Evolutionary conservation across 805 yeast species (phyloP).

Genomic region (Cyberlindnera petersonii): DNA sequence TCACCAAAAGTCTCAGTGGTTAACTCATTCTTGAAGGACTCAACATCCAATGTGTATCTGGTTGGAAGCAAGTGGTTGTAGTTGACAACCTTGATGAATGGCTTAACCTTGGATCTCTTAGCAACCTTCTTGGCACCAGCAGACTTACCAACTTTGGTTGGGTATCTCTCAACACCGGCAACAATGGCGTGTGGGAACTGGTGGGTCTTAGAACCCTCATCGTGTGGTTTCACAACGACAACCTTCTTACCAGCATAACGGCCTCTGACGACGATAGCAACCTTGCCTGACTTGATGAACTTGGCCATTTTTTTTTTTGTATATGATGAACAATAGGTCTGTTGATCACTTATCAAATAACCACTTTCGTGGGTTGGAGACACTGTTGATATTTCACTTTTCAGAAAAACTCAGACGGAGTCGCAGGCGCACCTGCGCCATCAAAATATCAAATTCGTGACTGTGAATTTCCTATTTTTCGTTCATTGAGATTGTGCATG

Average conservation of each 20-base stretch:
- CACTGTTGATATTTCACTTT: conserved; percentile 26
- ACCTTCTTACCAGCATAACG: conserved; percentile 99
- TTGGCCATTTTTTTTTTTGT: conserved; percentile 70
- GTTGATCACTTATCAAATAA: conserved; percentile 3
- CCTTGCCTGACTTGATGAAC: conserved; percentile 96
- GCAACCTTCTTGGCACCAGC: conserved; percentile 95
- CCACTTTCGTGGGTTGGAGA: background rate
- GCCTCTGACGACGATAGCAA: conserved; percentile 72
- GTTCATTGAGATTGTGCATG: background rate
- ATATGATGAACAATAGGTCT: conserved; percentile 16
- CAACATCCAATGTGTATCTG: conserved; percentile 96
- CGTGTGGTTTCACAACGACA: conserved; percentile 95
- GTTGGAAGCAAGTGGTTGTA: conserved; percentile 99
- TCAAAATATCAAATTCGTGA: background rate
- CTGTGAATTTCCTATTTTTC: background rate
- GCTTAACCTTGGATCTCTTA: conserved; percentile 96
- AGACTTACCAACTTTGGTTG: conserved; percentile 91
- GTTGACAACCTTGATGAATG: conserved; percentile 97
- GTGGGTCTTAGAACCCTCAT: conserved; percentile 97
- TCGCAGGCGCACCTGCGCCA: conserved; percentile 8
- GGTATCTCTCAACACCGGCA: conserved; percentile 98
- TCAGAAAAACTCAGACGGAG: conserved; percentile 22
- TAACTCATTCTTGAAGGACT: conserved; percentile 85
- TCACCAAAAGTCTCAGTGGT: conserved; percentile 90
- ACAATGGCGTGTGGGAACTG: conserved; percentile 99